Percentiles rank a stretch among this genome's conserved stretches.
Conservation (phyloP, 2,329 filamentous ascomycete species). For the Trichoderma sp. region DNA sequence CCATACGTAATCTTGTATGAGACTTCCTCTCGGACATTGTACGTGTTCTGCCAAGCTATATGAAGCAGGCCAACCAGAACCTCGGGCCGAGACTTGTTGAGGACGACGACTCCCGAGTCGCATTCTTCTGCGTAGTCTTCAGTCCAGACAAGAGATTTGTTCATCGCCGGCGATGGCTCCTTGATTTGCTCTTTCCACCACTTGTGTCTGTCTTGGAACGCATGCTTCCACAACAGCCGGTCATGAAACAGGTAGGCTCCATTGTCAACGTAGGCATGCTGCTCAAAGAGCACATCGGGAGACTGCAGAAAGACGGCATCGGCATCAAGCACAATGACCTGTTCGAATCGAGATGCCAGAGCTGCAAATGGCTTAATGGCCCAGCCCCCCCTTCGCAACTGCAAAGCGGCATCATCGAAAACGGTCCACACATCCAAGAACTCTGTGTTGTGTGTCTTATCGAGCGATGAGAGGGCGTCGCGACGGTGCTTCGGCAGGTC, state of each 20-base stretch:
- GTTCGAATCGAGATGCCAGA: slow-evolving; percentile 40
- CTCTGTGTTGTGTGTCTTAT: slow-evolving; percentile 31
- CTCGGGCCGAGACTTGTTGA: slow-evolving; percentile 43
- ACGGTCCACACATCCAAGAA: slow-evolving; percentile 39
- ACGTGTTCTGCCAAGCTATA: slow-evolving; percentile 48
- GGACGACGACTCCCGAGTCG: slow-evolving; percentile 46
- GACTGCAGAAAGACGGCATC: slow-evolving; percentile 44
- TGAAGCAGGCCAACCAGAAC: slow-evolving; percentile 46
- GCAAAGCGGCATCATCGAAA: slow-evolving; percentile 38
- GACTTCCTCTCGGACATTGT: slow-evolving; percentile 41
- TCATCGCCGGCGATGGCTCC: slow-evolving; percentile 38
- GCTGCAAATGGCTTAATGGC: slow-evolving; percentile 47
- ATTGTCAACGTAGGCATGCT: slow-evolving; percentile 36
- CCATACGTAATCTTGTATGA: slow-evolving; percentile 47
- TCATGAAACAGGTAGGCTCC: slow-evolving; percentile 46
- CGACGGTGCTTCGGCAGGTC: slow-evolving; percentile 35
- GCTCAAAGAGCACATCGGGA: slow-evolving; percentile 38
- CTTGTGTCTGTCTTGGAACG: slow-evolving; percentile 38
- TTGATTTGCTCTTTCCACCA: slow-evolving; percentile 44
- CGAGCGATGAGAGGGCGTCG: slow-evolving; percentile 29
- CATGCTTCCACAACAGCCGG: slow-evolving; percentile 42
- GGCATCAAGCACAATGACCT: slow-evolving; percentile 44
- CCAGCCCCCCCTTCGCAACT: slow-evolving; percentile 39
- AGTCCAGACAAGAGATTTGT: slow-evolving; percentile 42
- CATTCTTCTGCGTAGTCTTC: slow-evolving; percentile 45